Conservation (phyloP, 345 rosid species). For the Eucalyptus rudis region DNA sequence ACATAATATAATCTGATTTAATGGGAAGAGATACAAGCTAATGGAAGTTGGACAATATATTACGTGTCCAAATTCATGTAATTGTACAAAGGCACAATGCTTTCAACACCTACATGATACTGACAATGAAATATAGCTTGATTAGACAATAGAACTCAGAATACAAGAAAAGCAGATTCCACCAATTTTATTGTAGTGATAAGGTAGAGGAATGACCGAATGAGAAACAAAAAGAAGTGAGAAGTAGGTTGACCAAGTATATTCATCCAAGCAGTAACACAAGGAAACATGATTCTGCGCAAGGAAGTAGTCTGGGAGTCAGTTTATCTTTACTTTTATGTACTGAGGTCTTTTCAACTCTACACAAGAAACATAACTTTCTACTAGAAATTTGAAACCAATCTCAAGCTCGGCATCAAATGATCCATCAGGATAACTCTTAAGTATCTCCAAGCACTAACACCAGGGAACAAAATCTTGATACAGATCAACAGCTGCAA, state of each 20-base stretch:
- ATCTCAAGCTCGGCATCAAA: slow-evolving; percentile 95
- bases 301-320: not conserved
- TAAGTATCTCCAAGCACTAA: slow-evolving; percentile 72
- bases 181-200: not conserved
- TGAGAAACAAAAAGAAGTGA: not conserved
- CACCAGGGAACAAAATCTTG: slow-evolving; percentile 97
- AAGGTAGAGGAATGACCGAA: not conserved
- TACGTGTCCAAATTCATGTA: not conserved
- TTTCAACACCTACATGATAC: not conserved
- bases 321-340: slow-evolving; percentile 35
- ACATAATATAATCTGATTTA: not conserved
- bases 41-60: not conserved
- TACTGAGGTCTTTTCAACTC: slow-evolving; percentile 51
- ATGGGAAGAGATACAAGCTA: not conserved
- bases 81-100: not conserved
- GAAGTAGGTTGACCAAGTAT: not conserved
- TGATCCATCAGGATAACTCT: slow-evolving; percentile 68
- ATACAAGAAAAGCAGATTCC: not conserved
- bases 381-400: slow-evolving; percentile 85
- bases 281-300: not conserved
- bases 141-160: not conserved
- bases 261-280: not conserved
- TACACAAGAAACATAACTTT: slow-evolving; percentile 84
- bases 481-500: slow-evolving; percentile 86
- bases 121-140: not conserved